Base-by-base conservation (phyloP, 345 rosid species). In the Syzygium aromaticum region DNA sequence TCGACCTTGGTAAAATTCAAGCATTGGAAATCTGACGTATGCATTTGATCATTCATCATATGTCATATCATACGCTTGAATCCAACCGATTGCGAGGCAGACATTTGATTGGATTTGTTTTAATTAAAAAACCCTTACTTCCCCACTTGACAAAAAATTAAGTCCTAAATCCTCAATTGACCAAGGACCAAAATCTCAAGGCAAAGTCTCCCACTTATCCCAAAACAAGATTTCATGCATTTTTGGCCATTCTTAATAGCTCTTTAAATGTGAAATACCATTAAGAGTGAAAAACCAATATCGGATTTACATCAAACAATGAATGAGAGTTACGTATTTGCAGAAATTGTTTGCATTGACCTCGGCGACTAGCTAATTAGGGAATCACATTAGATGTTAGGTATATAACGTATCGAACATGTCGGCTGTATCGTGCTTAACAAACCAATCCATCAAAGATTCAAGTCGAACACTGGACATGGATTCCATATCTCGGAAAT, bases 391-490 rank as follows among this genome's bases (percentile, higher is more conserved):
- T 33, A 67, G 80, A 67, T 9, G 80, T 11, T 33, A 30, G 6
- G 4, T 67, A 5, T 7, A 11, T 16, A 8, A 30, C 3, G 23
- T 33, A 14, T 0, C 6, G 2, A 67, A 16, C 43, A 8, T 40
- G 43, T 4, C 43, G 43, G 4, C 43, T 40, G 43, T 40, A 40
- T 40, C 0, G 1, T 30, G 13, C 46, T 33, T 67, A 9, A 1
- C 12, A 2, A 2, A 2, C 6, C 3, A 19, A 17, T 33, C 33
- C 12, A 17, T 67, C 19, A 8, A 17, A 67, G 25, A 17, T 13
- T 19, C 25, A 2, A 13, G 0, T 5, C 6, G 1, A 73, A 33
- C 7, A 19, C 38, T 3, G 0, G 10, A 23, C 10, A 5, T 8
- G 25, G 13, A 33, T 33, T 67, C 0, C 25, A 0, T 8, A 33